These are phyloP conservation scores for Taphrina wiesneri DNA, from an alignment of 1,139 yeast genomes.

Conservation along the genomic window DNA sequence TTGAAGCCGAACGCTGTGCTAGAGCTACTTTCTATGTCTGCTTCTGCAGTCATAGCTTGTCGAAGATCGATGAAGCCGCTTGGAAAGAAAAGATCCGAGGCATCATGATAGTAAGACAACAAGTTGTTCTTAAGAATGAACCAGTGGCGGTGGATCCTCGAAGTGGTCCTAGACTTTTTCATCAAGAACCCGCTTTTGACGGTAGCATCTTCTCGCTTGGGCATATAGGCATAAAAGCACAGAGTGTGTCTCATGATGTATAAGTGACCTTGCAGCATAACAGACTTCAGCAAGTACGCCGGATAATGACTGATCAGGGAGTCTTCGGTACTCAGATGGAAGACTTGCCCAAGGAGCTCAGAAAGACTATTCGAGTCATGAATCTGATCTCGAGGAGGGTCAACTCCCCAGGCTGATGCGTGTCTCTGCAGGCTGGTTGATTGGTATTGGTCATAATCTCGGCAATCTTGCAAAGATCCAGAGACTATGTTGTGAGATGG, in stretches of 20 bases:
- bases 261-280: constrained; percentile 79
- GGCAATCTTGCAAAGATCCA: not conserved
- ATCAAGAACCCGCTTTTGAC: constrained; percentile 55
- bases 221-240: constrained; percentile 80
- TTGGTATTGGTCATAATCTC: not conserved
- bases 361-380: not conserved
- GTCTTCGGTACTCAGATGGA: not conserved
- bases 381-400: not conserved
- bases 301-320: constrained; percentile 48
- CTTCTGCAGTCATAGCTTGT: constrained; percentile 50
- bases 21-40: constrained; percentile 7
- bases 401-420: no score
- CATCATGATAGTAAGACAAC: constrained; percentile 64
- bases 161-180: constrained; percentile 42
- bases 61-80: constrained; percentile 69
- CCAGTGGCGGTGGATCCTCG: constrained; percentile 58
- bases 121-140: constrained; percentile 71
- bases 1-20: constrained; percentile 38
- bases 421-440: not conserved
- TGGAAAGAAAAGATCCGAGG: constrained; percentile 84
- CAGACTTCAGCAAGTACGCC: constrained; percentile 81
- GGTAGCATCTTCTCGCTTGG: constrained; percentile 54
- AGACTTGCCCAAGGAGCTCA: not conserved
- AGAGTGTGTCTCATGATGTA: constrained; percentile 67
- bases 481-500: not conserved